phyloP scores from a whole-genome alignment of 164 flowering plant species.

The Euptelea pleiosperma region DNA sequence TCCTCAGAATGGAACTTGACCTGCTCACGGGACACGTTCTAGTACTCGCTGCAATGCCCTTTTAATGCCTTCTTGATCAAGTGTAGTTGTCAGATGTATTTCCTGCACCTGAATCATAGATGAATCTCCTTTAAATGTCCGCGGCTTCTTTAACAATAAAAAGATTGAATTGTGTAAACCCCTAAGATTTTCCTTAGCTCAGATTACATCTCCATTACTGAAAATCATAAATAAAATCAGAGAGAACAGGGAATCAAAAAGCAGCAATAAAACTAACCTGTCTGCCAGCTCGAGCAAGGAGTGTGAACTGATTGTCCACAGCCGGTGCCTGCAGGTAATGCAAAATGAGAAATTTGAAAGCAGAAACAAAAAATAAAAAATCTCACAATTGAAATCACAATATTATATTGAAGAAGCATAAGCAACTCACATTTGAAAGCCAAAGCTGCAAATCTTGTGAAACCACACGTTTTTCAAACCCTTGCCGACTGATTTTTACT shows the following conservation, averaged over 20 bases:
- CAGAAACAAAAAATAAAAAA: not conserved
- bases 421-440: constrained; percentile 85
- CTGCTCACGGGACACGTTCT: constrained; percentile 69
- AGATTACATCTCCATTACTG: too few species aligned
- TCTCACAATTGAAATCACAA: not conserved
- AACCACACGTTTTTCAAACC: constrained; percentile 89
- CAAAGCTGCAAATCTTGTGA: constrained; percentile 94
- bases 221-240: not conserved
- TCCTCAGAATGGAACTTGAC: not conserved
- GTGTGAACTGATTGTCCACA: constrained; percentile 44
- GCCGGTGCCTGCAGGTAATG: constrained; percentile 58
- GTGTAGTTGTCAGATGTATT: constrained; percentile 68
- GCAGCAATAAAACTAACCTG: constrained; percentile 41
- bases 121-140: not conserved
- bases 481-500: constrained; percentile 74
- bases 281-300: constrained; percentile 96
- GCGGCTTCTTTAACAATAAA: not conserved
- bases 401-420: not conserved
- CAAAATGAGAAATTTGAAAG: not conserved
- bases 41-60: constrained; percentile 72
- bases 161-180: too few species aligned
- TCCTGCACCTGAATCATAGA: constrained; percentile 72
- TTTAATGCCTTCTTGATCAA: constrained; percentile 84
- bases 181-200: too few species aligned
- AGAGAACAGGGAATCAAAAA: not conserved